Conservation (phyloP, 768 basidiomycete species). For the Serendipita indica region DNA sequence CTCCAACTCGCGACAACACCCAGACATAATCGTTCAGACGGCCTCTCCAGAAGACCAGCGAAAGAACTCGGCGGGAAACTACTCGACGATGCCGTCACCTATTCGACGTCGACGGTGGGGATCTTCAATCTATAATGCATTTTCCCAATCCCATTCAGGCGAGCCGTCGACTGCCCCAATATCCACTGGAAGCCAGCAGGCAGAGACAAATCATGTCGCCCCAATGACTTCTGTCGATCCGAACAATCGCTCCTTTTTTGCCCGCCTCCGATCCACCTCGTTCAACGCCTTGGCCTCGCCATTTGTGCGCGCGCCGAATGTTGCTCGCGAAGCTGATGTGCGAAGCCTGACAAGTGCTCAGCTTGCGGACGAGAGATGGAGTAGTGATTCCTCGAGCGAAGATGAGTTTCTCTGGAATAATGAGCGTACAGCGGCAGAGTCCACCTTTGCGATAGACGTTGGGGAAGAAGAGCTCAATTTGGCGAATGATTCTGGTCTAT, state of each 20-base stretch:
- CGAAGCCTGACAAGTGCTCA: constrained; percentile 17
- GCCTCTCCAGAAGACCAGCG: background rate
- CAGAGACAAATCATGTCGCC: background rate
- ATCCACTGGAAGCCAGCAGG: background rate
- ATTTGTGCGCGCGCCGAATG: constrained; percentile 18
- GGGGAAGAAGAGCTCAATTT: background rate
- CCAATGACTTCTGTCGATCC: background rate
- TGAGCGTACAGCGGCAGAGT: background rate
- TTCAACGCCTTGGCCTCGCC: constrained; percentile 30
- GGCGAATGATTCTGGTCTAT: background rate
- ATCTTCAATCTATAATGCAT: background rate
- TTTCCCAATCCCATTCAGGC: background rate
- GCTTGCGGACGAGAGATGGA: constrained; percentile 28
- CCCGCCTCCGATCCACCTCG: constrained; percentile 31
- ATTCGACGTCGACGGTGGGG: background rate
- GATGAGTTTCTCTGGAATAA: constrained; percentile 10
- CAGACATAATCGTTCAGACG: background rate
- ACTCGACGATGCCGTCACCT: constrained; percentile 1
- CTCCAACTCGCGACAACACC: background rate
- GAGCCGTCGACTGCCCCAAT: background rate
- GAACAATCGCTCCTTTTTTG: constrained; percentile 23
- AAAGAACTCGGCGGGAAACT: background rate
- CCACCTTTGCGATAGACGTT: background rate
- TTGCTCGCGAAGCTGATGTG: constrained; percentile 14
- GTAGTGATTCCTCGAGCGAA: constrained; percentile 38